Conservation (phyloP, 2,329 filamentous ascomycete species). For the Cordyceps cicadae region DNA sequence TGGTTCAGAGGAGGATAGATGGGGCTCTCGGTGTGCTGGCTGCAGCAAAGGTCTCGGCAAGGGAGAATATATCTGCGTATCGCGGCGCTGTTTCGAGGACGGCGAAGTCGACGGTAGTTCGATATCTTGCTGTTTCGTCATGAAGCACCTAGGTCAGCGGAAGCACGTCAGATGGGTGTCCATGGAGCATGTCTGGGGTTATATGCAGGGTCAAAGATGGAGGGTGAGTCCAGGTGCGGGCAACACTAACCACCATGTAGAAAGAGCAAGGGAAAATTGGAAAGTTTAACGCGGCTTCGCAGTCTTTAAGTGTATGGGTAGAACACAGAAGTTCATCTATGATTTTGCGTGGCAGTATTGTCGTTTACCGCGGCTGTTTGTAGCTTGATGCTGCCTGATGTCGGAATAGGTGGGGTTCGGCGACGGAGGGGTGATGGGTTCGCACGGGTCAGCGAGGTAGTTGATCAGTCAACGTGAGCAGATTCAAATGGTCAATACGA, state of each 20-base stretch:
- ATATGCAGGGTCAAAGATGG: neutral
- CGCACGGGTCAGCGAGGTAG: neutral
- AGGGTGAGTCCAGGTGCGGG: slow-evolving; percentile 1
- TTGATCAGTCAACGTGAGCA: neutral
- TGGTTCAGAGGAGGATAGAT: slow-evolving; percentile 36
- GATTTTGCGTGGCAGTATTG: neutral
- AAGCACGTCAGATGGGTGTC: neutral
- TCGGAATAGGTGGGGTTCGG: slow-evolving; percentile 5
- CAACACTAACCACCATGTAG: slow-evolving; percentile 18
- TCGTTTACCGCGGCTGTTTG: slow-evolving; percentile 4
- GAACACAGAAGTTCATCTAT: neutral
- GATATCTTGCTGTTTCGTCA: slow-evolving; percentile 43
- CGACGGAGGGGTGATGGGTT: neutral
- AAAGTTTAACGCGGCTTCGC: neutral
- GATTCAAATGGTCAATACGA: neutral
- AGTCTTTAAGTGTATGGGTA: neutral
- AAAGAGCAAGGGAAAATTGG: neutral
- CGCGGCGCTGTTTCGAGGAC: slow-evolving; percentile 18
- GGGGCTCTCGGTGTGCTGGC: slow-evolving; percentile 11
- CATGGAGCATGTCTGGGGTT: slow-evolving; percentile 3
- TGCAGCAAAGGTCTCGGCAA: slow-evolving; percentile 17
- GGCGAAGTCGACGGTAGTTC: slow-evolving; percentile 20
- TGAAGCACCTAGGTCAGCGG: slow-evolving; percentile 28
- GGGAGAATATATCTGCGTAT: slow-evolving; percentile 21
- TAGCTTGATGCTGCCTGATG: slow-evolving; percentile 11